Base-by-base conservation (phyloP, 177 flowering plant species). In the Vitis hybrid region DNA sequence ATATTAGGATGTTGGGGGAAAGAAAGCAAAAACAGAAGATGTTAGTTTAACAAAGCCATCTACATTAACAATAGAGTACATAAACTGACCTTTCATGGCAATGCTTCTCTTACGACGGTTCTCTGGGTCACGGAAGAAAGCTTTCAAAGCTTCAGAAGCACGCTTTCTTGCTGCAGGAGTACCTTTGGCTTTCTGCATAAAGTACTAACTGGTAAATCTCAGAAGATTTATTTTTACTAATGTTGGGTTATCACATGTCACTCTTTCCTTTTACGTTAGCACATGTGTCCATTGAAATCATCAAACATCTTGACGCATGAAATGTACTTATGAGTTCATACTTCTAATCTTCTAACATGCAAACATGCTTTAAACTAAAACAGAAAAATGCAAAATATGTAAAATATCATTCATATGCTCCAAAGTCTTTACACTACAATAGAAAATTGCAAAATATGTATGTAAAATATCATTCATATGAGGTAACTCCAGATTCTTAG, bases 71-170 rank as follows among this genome's bases (percentile, higher is more conserved):
- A 52, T 48, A 7, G 19, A 50, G 62, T 54, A 68, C 14, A 40
- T 66, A 19, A 18, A 55, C 70, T 14, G 11, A 92, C 97, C 97
- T 88, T 83, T 86, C 99, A 92, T 92, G 64, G 94, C 30, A 72
- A 91, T 77, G 86, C 98, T 92, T 81, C 96, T 82, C 81, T 84
- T 90, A 15, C 75, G 84, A 40, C 99, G 96, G 69, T 92, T 94
- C 76, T 89, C 93, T 51, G 98, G 98, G 81, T 91, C 80, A 70
- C 84, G 72, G 70, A 92, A 94, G 81, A 84, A 94, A 64, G 84
- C 84, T 82, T 84, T 94, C 81, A 85, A 66, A 72, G 91, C 46
- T 72, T 92, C 97, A 68, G 99, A 91, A 68, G 94, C 86, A 32
- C 59, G 90, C 70, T 83, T 92, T 81, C 99, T 89, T 61, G 97